A percentile compares a stretch with the other conserved stretches of the same genome.
These are phyloP conservation scores for Psilocybe subaeruginosa DNA, from an alignment of 768 basidiomycete genomes.

Conservation along the genomic window DNA sequence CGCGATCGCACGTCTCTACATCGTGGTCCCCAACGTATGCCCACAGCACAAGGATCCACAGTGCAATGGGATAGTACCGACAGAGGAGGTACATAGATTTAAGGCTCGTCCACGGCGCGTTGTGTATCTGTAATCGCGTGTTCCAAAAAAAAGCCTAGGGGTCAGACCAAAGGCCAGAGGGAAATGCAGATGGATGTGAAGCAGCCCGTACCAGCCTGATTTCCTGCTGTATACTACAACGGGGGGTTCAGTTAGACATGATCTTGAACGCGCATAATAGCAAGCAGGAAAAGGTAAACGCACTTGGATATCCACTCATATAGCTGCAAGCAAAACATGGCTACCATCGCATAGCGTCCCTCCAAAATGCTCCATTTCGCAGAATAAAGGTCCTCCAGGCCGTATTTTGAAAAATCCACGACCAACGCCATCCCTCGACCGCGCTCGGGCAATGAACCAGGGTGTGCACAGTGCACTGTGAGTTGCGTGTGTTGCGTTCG, in stretches of 20 bases:
- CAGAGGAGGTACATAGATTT: slow-evolving; percentile 43
- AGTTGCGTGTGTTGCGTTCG: too few relatives aligned
- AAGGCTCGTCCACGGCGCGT: slow-evolving; percentile 36
- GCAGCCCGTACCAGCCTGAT: slow-evolving; percentile 30
- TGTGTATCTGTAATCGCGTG: slow-evolving; percentile 27
- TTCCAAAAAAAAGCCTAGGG: too few relatives aligned
- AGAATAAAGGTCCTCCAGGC: slow-evolving; percentile 4
- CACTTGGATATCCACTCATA: slow-evolving; percentile 43
- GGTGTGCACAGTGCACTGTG: too few relatives aligned
- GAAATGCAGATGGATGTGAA: background rate
- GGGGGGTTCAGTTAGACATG: too few relatives aligned
- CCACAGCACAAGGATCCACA: slow-evolving; percentile 39
- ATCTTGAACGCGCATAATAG: too few relatives aligned
- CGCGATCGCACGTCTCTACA: slow-evolving; percentile 26
- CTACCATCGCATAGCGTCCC: slow-evolving; percentile 31
- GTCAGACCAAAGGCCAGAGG: too few relatives aligned
- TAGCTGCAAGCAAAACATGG: slow-evolving; percentile 31
- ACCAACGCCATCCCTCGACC: background rate
- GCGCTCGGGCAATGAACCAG: background rate
- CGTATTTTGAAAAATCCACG: background rate
- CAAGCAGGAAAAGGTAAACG: slow-evolving; percentile 13
- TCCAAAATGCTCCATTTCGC: slow-evolving; percentile 9
- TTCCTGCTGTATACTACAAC: slow-evolving; percentile 31
- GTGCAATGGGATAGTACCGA: slow-evolving; percentile 40
- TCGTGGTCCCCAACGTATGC: slow-evolving; percentile 36